Percentiles rank a stretch among this genome's conserved stretches.
Conservation (phyloP, 805 yeast genomes). For the Candida coquimbonensis region DNA sequence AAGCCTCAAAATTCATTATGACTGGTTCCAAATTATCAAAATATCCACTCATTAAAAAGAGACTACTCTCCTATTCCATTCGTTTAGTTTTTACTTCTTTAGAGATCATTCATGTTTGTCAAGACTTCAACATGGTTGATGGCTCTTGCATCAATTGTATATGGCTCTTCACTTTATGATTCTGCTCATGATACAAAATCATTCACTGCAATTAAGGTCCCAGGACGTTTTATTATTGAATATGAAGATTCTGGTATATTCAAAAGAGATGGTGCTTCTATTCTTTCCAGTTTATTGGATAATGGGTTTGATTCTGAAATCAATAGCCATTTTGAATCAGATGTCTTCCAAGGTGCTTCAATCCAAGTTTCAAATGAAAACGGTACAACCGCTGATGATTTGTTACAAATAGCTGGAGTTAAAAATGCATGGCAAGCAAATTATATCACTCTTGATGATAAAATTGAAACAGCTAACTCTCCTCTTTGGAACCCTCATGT, state of each 20-base stretch:
- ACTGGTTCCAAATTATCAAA: no score
- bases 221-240: conserved; percentile 11
- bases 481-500: conserved; percentile 6
- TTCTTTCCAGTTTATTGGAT: conserved; percentile 1
- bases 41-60: no score
- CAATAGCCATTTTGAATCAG: conserved; percentile 6
- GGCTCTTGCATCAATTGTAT: not conserved
- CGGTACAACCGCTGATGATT: conserved; percentile 7
- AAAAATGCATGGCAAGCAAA: conserved; percentile 11
- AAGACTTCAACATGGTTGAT: not conserved
- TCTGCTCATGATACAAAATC: not conserved
- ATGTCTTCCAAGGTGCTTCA: conserved; percentile 11
- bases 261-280: conserved; percentile 4
- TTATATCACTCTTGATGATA: conserved; percentile 5
- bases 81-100: not conserved
- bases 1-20: no score
- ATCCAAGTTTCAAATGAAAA: conserved; percentile 4
- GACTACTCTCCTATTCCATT: not conserved
- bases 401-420: conserved; percentile 3
- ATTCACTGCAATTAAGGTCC: conserved; percentile 1
- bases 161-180: not conserved
- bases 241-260: conserved; percentile 5
- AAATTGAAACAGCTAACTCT: not conserved
- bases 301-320: conserved; percentile 8
- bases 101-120: no score